phyloP scores from a whole-genome alignment of 352 stramenopile genomes.

The Pythium volutum region DNA sequence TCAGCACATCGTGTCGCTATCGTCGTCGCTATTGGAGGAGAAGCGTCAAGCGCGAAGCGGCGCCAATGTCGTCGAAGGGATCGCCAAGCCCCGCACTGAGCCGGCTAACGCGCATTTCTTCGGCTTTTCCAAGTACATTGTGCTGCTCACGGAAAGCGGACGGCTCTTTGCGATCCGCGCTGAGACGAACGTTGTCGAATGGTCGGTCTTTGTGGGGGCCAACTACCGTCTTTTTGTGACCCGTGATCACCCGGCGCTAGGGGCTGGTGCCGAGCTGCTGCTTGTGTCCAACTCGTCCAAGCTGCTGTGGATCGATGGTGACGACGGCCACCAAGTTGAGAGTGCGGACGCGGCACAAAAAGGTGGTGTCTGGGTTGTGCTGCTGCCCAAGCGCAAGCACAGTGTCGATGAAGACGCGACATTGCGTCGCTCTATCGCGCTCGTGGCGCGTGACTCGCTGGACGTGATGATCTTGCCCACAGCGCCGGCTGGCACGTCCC shows the following conservation, averaged over 20 bases:
- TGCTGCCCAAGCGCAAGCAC: conserved; percentile 76
- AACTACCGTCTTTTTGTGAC: conserved; percentile 78
- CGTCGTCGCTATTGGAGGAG: conserved; percentile 47
- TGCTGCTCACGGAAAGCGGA: conserved; percentile 68
- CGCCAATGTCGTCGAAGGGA: conserved; percentile 11
- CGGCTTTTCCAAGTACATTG: conserved; percentile 81
- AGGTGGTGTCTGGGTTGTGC: conserved; percentile 49
- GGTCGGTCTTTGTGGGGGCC: conserved; percentile 61
- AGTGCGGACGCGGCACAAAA: conserved; percentile 20
- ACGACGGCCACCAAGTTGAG: conserved; percentile 54
- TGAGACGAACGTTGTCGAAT: conserved; percentile 67
- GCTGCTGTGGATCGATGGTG: conserved; percentile 70
- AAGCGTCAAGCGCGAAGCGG: conserved; percentile 11
- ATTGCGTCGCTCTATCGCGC: conserved; percentile 52
- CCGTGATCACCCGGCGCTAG: conserved; percentile 72
- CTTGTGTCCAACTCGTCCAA: conserved; percentile 58
- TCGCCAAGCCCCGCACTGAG: conserved; percentile 42
- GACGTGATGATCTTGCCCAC: conserved; percentile 58
- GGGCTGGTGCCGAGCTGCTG: conserved; percentile 65
- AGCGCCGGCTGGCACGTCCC: conserved; percentile 30
- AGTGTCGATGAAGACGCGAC: conserved; percentile 58
- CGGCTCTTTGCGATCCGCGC: conserved; percentile 81
- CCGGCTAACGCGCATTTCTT: conserved; percentile 73
- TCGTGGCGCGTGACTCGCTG: conserved; percentile 49
- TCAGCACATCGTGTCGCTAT: conserved; percentile 43